Evolutionary conservation across 768 basidiomycete species (phyloP).

Genomic region (Butyriboletus loyo): DNA sequence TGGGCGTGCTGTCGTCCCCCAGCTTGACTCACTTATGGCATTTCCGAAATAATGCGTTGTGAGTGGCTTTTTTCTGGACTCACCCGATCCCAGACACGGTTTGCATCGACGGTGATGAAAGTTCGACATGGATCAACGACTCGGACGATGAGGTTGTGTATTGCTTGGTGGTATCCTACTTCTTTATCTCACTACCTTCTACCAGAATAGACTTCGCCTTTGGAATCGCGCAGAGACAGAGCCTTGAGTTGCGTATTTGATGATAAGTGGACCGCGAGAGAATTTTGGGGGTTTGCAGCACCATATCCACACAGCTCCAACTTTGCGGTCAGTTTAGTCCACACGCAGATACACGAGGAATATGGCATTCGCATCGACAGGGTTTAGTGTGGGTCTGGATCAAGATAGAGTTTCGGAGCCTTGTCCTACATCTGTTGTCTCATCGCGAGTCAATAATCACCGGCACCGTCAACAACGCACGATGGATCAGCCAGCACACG

Average conservation of each 20-base stretch:
- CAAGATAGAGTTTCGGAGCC: neutral
- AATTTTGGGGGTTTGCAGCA: neutral
- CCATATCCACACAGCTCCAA: neutral
- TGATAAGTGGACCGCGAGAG: neutral
- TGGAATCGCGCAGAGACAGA: neutral
- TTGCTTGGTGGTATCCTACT: neutral
- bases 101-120: neutral
- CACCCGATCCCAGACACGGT: neutral
- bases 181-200: neutral
- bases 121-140: neutral
- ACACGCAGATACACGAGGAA: neutral
- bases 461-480: neutral
- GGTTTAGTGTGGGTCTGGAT: neutral
- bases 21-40: no score
- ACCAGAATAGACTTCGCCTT: neutral
- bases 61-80: neutral
- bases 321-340: neutral
- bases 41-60: no score
- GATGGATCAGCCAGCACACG: neutral
- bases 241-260: neutral
- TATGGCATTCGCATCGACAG: neutral
- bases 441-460: neutral
- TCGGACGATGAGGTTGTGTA: neutral
- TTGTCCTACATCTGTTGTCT: neutral
- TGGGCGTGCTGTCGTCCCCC: no score